Base-by-base conservation (phyloP, 1,139 yeast genomes). In the Taiozyma sp. region DNA sequence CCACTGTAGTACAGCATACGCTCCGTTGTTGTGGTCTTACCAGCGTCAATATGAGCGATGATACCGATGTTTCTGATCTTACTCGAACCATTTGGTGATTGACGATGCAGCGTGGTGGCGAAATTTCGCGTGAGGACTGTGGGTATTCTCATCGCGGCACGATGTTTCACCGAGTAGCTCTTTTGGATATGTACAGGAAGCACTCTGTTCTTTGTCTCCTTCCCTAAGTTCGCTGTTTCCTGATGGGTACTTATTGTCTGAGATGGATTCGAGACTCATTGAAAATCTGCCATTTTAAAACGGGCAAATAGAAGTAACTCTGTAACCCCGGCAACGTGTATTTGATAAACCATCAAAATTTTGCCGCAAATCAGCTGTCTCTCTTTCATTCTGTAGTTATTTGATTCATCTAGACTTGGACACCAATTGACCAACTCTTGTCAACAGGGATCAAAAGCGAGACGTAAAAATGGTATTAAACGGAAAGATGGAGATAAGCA, bases 31-130 rank as follows among this genome's bases (percentile, higher is more conserved):
- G 98, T 92, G 34, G 98, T 92, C 69, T 92, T 92, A 43, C 98
- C 98, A 1, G 97, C 91, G 69, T 92, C 98, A 63, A 92, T 92
- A 70, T 93, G 99, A 7, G 99, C 99, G 19, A 96, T 88, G 57
- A 93, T 90, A 58, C 99, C 76, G 32, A 71, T 70, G 57, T 71
- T 70, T 47, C 75, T 61, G 40, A 68, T 57, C 46, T 51, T 57
- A 29, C 43, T 45, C 4, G 52, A 47, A 1, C 45, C 27, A 13
- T 48, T 30, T 36, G 44, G 16, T 2, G 41, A 19, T 22, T 40
- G 41, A 9, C n/a, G 42, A 22, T 24, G 13, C 19, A 28, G 12
- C 22, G 47, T 10, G 6, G 55, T 46, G 28, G 48, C 39, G 34
- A 51, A 47, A 14, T 34, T 19, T 32, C 55, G 41, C 8, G 19